phyloP scores from a whole-genome alignment of 2,329 filamentous ascomycete species.

The Xylariaceae sp. region DNA sequence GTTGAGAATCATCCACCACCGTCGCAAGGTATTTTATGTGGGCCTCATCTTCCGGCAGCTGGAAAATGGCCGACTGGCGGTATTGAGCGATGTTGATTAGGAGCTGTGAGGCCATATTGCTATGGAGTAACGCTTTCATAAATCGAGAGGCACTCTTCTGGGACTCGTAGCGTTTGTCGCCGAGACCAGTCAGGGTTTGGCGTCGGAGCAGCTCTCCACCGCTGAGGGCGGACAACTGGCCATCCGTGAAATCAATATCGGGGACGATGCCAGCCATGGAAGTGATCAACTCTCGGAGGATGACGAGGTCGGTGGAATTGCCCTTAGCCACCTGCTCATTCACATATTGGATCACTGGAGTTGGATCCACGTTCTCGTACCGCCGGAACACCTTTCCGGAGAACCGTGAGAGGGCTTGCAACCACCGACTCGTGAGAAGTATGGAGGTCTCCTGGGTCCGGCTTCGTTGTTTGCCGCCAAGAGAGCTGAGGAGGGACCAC shows the following conservation, averaged over 20 bases:
- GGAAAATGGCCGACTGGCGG: constrained; percentile 78
- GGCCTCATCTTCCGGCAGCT: constrained; percentile 62
- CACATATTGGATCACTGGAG: constrained; percentile 84
- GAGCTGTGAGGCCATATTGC: constrained; percentile 71
- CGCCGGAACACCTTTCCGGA: constrained; percentile 84
- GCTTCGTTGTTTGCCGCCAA: constrained; percentile 56
- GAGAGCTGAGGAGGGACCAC: constrained; percentile 80
- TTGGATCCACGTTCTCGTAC: constrained; percentile 76
- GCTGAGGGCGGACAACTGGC: constrained; percentile 81
- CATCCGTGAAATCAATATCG: constrained; percentile 80
- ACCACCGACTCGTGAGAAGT: constrained; percentile 80
- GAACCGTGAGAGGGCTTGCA: constrained; percentile 85
- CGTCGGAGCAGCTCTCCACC: constrained; percentile 75
- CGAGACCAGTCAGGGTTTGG: constrained; percentile 72
- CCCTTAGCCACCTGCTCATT: constrained; percentile 74
- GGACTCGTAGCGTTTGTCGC: constrained; percentile 76
- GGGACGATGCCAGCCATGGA: constrained; percentile 93
- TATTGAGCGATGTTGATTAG: constrained; percentile 90
- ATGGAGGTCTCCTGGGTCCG: constrained; percentile 58
- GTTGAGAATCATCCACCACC: constrained; percentile 84
- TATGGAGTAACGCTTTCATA: constrained; percentile 71
- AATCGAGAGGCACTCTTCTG: constrained; percentile 71
- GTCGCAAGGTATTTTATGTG: constrained; percentile 87
- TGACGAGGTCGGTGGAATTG: constrained; percentile 85
- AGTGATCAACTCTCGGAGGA: constrained; percentile 82